Conservation (phyloP, 2,329 filamentous ascomycete genomes). For the Zymoseptoria tritici region DNA sequence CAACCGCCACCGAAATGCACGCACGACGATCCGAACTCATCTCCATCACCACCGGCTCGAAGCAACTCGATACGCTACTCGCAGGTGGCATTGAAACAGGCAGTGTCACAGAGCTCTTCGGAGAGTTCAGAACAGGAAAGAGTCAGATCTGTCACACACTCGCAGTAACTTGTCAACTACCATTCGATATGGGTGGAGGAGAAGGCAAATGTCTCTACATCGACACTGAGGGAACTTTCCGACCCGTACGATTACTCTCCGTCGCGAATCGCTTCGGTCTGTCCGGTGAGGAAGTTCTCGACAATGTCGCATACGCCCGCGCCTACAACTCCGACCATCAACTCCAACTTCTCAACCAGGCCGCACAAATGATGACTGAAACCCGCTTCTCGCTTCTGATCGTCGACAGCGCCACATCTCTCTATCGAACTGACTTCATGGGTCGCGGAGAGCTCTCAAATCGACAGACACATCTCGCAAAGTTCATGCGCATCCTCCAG, state of each 20-base stretch:
- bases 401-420: slow-evolving; percentile 88
- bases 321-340: slow-evolving; percentile 99
- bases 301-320: slow-evolving; percentile 95
- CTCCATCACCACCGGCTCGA: slow-evolving; percentile 95
- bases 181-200: slow-evolving; percentile 97
- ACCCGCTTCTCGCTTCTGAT: slow-evolving; percentile 93
- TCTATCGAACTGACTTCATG: slow-evolving; percentile 94
- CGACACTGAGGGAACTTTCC: slow-evolving; percentile 93
- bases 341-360: slow-evolving; percentile 87
- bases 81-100: slow-evolving; percentile 95
- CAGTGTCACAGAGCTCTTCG: slow-evolving; percentile 95
- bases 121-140: slow-evolving; percentile 96
- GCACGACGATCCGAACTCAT: slow-evolving; percentile 93
- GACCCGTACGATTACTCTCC: slow-evolving; percentile 80
- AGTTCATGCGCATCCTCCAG: slow-evolving; percentile 80
- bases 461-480: slow-evolving; percentile 78
- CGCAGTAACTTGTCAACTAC: slow-evolving; percentile 95
- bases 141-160: slow-evolving; percentile 97
- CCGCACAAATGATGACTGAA: slow-evolving; percentile 98
- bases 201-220: slow-evolving; percentile 99
- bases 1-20: slow-evolving; percentile 98
- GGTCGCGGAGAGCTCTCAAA: slow-evolving; percentile 96
- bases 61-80: slow-evolving; percentile 89
- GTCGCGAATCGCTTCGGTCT: slow-evolving; percentile 92
- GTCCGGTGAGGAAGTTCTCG: slow-evolving; percentile 91